These are phyloP conservation scores for Cryphonectria japonica DNA, from an alignment of 2,329 filamentous ascomycete genomes.

Conservation along the genomic window DNA sequence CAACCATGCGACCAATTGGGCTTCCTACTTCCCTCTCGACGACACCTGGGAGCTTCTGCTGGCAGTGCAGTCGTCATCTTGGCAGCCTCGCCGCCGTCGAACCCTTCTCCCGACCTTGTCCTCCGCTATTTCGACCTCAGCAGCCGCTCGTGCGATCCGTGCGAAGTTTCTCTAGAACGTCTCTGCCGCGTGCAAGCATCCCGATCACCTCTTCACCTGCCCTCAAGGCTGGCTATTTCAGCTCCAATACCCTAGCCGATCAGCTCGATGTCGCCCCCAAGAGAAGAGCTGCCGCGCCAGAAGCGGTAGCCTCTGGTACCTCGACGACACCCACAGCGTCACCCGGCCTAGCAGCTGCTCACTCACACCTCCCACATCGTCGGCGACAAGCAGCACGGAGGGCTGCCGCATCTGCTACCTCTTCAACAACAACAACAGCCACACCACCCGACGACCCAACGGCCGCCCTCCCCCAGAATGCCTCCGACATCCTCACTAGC, in stretches of 20 bases:
- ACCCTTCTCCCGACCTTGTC: neutral
- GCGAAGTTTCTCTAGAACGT: constrained; percentile 32
- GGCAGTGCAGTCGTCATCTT: constrained; percentile 34
- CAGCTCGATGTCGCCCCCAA: constrained; percentile 34
- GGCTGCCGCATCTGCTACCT: constrained; percentile 28
- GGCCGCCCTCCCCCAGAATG: constrained; percentile 37
- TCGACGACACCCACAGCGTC: constrained; percentile 4
- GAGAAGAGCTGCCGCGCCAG: constrained; percentile 14
- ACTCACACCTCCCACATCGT: constrained; percentile 33
- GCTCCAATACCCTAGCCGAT: constrained; percentile 40
- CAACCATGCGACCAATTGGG: constrained; percentile 27
- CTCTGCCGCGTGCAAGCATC: constrained; percentile 29
- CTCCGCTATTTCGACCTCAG: neutral
- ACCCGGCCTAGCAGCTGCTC: neutral
- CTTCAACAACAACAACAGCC: constrained; percentile 11
- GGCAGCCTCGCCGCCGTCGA: constrained; percentile 21
- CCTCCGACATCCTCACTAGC: constrained; percentile 59
- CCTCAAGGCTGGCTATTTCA: constrained; percentile 40
- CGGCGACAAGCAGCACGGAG: constrained; percentile 36
- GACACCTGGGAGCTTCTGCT: constrained; percentile 32
- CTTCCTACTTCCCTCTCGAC: constrained; percentile 18
- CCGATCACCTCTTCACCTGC: constrained; percentile 30
- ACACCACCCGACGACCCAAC: constrained; percentile 12
- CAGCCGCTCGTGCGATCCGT: constrained; percentile 11
- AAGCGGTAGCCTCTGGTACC: constrained; percentile 21